These are phyloP conservation scores for Cornus controversa DNA, from an alignment of 148 eudicot species.

Conservation along the genomic window DNA sequence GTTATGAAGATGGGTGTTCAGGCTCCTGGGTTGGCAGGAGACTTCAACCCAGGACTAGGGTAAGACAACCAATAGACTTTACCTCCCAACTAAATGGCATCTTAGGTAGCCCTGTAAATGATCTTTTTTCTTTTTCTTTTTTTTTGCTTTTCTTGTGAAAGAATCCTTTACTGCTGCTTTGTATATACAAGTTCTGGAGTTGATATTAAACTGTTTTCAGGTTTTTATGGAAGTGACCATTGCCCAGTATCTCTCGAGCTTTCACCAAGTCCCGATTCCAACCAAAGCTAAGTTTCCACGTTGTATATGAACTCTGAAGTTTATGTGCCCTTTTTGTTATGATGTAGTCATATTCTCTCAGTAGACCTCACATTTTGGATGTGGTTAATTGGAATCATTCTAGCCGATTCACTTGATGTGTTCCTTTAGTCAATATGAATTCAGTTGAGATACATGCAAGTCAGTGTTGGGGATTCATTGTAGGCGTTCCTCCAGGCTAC, in stretches of 20 bases:
- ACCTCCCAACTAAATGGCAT: not conserved
- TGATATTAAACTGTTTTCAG: conserved; percentile 35
- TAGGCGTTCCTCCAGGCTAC: not conserved
- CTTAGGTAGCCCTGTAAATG: not conserved
- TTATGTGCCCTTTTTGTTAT: not conserved
- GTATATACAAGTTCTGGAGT: not conserved
- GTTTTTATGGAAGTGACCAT: conserved; percentile 95
- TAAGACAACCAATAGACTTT: not conserved
- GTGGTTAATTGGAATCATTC: not conserved
- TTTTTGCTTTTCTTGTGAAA: too few species aligned
- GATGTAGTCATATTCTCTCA: not conserved
- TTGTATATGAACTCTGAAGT: not conserved
- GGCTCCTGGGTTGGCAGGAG: not conserved
- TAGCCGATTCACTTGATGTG: not conserved
- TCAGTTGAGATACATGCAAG: not conserved
- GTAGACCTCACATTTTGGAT: not conserved
- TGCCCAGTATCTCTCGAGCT: conserved; percentile 92
- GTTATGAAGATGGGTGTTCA: not conserved
- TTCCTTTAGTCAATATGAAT: not conserved
- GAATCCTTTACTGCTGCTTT: not conserved
- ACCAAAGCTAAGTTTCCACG: conserved; percentile 16
- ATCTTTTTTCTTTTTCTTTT: too few species aligned
- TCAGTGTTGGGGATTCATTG: not conserved
- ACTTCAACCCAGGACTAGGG: not conserved
- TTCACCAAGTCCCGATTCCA: conserved; percentile 29